Evolutionary conservation across 176 grass and related monocot genomes (phyloP).

Genomic region (Carex myosuroides): DNA sequence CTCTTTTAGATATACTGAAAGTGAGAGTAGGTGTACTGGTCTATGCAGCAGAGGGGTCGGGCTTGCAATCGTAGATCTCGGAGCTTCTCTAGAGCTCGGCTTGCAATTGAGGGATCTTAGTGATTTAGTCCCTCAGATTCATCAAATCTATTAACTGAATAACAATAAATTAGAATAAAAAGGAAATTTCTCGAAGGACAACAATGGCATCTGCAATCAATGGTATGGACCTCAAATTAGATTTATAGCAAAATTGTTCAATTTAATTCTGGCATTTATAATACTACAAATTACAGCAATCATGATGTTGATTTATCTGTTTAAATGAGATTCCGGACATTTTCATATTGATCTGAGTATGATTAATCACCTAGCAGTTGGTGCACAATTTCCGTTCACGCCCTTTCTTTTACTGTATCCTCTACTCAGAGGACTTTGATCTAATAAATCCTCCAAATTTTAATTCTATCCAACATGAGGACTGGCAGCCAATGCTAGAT

Average conservation of each 20-base stretch:
- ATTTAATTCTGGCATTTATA: not conserved
- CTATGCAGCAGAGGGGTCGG: conserved; percentile 67
- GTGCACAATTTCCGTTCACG: not conserved
- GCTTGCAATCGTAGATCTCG: conserved; percentile 65
- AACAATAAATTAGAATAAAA: not conserved
- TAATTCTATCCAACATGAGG: not conserved
- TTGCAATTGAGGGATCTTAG: conserved; percentile 85
- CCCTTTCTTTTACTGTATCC: not conserved
- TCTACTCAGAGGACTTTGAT: not conserved
- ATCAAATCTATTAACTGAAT: not conserved
- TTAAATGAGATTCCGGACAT: not conserved
- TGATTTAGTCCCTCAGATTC: not conserved
- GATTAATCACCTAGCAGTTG: not conserved
- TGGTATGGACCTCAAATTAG: conserved; percentile 23
- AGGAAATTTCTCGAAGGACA: conserved; percentile 6
- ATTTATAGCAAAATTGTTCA: conserved; percentile 13
- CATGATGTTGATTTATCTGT: not conserved
- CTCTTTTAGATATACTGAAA: not conserved
- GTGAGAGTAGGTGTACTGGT: conserved; percentile 5
- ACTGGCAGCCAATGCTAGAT: not conserved
- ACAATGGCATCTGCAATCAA: conserved; percentile 25
- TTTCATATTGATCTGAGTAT: conserved; percentile 6
- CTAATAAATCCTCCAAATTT: not conserved
- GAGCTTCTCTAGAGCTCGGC: conserved; percentile 83
- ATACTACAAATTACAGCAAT: not conserved